These are phyloP conservation scores for Stephania yunnanensis DNA, from an alignment of 164 flowering plant species.

Conservation along the genomic window DNA sequence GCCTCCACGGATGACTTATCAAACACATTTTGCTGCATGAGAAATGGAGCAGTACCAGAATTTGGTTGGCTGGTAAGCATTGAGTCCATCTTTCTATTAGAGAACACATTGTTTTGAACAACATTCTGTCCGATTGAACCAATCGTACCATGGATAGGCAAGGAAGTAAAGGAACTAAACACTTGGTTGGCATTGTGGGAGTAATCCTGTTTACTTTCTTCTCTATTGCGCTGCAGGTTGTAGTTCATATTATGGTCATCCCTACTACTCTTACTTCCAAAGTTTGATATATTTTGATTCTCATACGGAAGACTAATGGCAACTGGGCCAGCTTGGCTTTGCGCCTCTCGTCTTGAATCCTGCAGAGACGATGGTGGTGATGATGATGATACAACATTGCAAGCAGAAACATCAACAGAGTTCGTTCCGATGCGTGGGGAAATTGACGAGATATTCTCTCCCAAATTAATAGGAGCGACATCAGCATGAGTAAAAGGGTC, in stretches of 20 bases:
- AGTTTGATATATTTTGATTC: constrained; percentile 16
- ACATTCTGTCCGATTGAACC: constrained; percentile 21
- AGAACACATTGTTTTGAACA: constrained; percentile 21
- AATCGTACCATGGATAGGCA: constrained; percentile 23
- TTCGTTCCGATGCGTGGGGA: constrained; percentile 22
- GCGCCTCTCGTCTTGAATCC: constrained; percentile 32
- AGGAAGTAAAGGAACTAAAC: constrained; percentile 23
- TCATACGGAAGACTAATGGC: constrained; percentile 23
- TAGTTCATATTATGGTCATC: constrained; percentile 16
- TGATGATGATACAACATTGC: constrained; percentile 18
- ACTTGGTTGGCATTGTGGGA: constrained; percentile 20
- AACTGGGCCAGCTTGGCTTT: constrained; percentile 23
- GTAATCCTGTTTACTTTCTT: constrained; percentile 23
- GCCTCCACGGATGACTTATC: constrained; percentile 23
- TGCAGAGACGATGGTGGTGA: constrained; percentile 7
- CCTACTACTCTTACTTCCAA: constrained; percentile 11
- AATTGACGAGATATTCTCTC: constrained; percentile 28
- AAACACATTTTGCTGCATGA: constrained; percentile 26
- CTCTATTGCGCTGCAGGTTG: constrained; percentile 29
- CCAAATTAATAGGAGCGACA: constrained; percentile 19
- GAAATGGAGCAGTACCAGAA: constrained; percentile 25
- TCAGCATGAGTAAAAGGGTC: constrained; percentile 23
- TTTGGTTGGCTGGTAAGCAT: constrained; percentile 22
- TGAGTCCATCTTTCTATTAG: constrained; percentile 22
- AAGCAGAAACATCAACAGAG: constrained; percentile 26